phyloP scores from a whole-genome alignment of 2,329 filamentous ascomycete genomes.

The Ceratocystis eucalypticola region DNA sequence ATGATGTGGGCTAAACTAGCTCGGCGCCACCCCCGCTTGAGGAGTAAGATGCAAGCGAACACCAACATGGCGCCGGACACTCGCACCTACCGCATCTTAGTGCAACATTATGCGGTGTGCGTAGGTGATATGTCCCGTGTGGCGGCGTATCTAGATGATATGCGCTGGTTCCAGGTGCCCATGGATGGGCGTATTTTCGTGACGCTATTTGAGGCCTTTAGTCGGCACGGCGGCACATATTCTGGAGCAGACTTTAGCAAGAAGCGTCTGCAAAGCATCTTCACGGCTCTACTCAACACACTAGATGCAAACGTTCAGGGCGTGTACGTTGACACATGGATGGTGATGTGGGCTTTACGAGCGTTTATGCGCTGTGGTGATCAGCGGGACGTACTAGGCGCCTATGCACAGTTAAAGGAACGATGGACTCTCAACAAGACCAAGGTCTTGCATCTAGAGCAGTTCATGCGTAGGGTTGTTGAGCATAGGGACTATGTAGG shows the following conservation, averaged over 20 bases:
- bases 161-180: constrained; percentile 54
- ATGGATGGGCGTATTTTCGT: constrained; percentile 67
- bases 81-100: constrained; percentile 64
- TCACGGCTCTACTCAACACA: constrained; percentile 48
- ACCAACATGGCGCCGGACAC: constrained; percentile 55
- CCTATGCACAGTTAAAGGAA: constrained; percentile 38
- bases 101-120: constrained; percentile 57
- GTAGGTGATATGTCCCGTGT: constrained; percentile 61
- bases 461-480: constrained; percentile 26
- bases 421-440: constrained; percentile 38
- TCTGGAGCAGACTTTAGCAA: constrained; percentile 53
- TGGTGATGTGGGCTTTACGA: constrained; percentile 45
- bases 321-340: constrained; percentile 45
- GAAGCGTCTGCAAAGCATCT: constrained; percentile 52
- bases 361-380: constrained; percentile 51
- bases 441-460: constrained; percentile 34
- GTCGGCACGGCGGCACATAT: constrained; percentile 37
- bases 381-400: constrained; percentile 36
- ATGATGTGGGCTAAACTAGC: constrained; percentile 44
- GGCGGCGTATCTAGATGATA: constrained; percentile 61
- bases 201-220: constrained; percentile 71
- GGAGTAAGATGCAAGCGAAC: constrained; percentile 27
- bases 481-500: constrained; percentile 8
- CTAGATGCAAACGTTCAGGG: constrained; percentile 34
- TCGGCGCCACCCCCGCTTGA: constrained; percentile 24